Base-by-base conservation (phyloP, 2,329 filamentous ascomycete genomes). In the Diaporthe sp. region DNA sequence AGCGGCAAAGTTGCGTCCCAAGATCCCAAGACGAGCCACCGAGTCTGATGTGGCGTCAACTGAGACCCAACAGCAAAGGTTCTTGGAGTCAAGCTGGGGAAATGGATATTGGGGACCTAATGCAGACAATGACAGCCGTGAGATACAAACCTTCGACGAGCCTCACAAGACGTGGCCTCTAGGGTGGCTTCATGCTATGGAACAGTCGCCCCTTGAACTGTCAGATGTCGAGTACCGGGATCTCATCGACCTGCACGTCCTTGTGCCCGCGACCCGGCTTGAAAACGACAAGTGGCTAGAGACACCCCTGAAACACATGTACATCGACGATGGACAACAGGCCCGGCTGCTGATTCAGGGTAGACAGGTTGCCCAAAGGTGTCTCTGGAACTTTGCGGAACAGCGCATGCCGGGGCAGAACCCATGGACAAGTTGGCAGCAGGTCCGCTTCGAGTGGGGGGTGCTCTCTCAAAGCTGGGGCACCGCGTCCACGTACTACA, bases 61-160 rank as follows among this genome's bases (percentile, higher is more conserved):
- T 34, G 53, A 57, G 25, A 3, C 53, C 5, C 13, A 57, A 31
- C 25, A 7, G 15, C 4, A 19, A 17, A 5, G n/a, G n/a, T 8
- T 9, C 25, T 31, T 9, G 9, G n/a, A 13, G 12, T 15, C n/a
- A 28, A 31, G 25, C 12, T 15, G n/a, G n/a, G 51, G 12, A 0
- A 1, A 17, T 15, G 25, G 51, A 15, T 31, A 5, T 8, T 55
- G n/a, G 51, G 51, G n/a, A 2, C 25, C 6, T 3, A 55, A 28
- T 8, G 0, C 51, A n/a, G 51, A 17, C n/a, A 0, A 55, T 31
- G 28, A 2, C 12, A 19, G 7, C 13, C 9, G 5, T 0, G 1
- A 9, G 25, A 31, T 3, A 19, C 4, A 31, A 0, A 8, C 0
- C 2, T 7, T 31, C 13, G 53, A 55, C 15, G n/a, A 55, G 6